Conservation (phyloP, 1,139 yeast genomes). For the Scheffersomyces quercinus region DNA sequence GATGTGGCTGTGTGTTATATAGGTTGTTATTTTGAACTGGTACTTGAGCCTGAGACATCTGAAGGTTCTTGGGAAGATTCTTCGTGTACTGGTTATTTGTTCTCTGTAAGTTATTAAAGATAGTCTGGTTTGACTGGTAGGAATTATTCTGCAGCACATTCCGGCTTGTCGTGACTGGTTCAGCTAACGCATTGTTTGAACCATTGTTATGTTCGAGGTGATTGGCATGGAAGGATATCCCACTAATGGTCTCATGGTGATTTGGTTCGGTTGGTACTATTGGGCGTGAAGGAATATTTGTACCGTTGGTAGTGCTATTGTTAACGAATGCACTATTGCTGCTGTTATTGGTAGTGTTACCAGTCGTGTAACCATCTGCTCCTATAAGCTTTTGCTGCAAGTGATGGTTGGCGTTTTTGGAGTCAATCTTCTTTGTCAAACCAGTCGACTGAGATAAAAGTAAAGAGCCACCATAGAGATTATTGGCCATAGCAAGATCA, state of each 20-base stretch:
- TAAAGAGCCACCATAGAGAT: slow-evolving; percentile 46
- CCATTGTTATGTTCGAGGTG: slow-evolving; percentile 23
- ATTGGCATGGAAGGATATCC: slow-evolving; percentile 41
- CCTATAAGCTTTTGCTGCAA: slow-evolving; percentile 11
- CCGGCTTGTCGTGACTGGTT: slow-evolving; percentile 37
- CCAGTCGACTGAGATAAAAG: slow-evolving; percentile 50
- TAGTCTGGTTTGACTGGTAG: slow-evolving; percentile 47
- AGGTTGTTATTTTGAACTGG: slow-evolving; percentile 9
- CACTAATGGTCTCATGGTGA: slow-evolving; percentile 27
- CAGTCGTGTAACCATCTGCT: slow-evolving; percentile 8
- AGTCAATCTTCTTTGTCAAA: slow-evolving; percentile 37
- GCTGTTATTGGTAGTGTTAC: slow-evolving; percentile 1
- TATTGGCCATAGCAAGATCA: slow-evolving; percentile 27
- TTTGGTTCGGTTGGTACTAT: slow-evolving; percentile 16
- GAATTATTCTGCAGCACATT: slow-evolving; percentile 37
- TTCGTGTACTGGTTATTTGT: slow-evolving; percentile 38
- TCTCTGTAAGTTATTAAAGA: slow-evolving; percentile 44
- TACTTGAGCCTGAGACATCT: slow-evolving; percentile 3
- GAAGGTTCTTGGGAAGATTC: slow-evolving; percentile 3
- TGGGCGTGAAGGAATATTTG: slow-evolving; percentile 4
- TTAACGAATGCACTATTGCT: not conserved
- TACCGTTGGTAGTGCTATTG: not conserved
- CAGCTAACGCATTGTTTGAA: slow-evolving; percentile 20
- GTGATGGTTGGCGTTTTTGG: slow-evolving; percentile 12
- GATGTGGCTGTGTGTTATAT: slow-evolving; percentile 3